Conservation (phyloP, 2,329 filamentous ascomycete genomes). For the Penicillium sp. region DNA sequence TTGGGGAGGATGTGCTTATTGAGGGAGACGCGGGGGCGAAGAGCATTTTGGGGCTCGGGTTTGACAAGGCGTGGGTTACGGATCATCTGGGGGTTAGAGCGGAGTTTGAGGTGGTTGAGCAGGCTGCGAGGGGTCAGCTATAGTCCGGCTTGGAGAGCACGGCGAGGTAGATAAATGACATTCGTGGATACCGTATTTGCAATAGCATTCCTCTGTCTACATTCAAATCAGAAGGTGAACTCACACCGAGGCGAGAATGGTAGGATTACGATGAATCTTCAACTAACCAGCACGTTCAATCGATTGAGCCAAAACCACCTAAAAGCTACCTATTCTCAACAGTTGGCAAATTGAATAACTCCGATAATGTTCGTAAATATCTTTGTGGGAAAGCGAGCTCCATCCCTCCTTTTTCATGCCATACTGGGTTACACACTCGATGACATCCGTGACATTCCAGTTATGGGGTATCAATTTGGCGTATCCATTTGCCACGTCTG, state of each 20-base stretch:
- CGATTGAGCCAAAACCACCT: too few relatives aligned
- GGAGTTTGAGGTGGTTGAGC: neutral
- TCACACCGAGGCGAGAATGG: too few relatives aligned
- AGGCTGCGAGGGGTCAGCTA: neutral
- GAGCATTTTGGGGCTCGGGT: constrained; percentile 10
- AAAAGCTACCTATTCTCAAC: neutral
- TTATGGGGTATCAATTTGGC: neutral
- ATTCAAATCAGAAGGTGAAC: too few relatives aligned
- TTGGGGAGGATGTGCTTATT: constrained; percentile 11
- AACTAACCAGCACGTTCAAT: too few relatives aligned
- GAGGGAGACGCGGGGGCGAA: constrained; percentile 2
- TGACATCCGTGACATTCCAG: neutral
- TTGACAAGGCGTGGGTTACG: constrained; percentile 19
- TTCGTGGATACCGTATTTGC: too few relatives aligned
- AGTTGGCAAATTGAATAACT: neutral
- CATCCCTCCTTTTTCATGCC: neutral
- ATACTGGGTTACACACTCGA: neutral
- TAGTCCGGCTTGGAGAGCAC: neutral
- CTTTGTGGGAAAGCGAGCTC: neutral
- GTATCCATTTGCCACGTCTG: neutral
- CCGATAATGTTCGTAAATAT: neutral
- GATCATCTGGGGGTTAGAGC: constrained; percentile 20
- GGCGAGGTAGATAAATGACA: neutral
- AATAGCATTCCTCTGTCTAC: too few relatives aligned
- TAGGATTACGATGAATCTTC: too few relatives aligned